A percentile compares a stretch with the other conserved stretches of the same genome.
Conservation (phyloP, 1,284 basidiomycete genomes). For the Pseudozyma sp. region DNA sequence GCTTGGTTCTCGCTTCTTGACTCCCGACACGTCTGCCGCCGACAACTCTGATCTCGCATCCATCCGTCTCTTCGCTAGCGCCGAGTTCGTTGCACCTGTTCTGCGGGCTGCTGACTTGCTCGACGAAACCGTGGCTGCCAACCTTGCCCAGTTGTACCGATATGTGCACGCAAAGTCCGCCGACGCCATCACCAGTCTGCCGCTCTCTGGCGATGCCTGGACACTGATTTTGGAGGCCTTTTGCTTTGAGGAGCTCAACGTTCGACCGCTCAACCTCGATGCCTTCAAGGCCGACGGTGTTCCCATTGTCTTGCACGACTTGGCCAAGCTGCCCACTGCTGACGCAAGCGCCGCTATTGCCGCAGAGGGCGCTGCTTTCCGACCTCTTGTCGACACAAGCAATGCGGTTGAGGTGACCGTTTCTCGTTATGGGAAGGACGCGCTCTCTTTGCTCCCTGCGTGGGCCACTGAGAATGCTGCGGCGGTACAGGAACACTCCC, state of each 20-base stretch:
- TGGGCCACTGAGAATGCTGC: constrained; percentile 19
- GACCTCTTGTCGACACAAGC: constrained; percentile 12
- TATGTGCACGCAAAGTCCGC: constrained; percentile 20
- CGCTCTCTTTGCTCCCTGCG: constrained; percentile 27
- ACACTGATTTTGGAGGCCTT: constrained; percentile 43
- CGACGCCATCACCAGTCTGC: constrained; percentile 21
- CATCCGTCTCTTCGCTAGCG: constrained; percentile 37
- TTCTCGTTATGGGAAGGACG: constrained; percentile 39
- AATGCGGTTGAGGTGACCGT: constrained; percentile 22
- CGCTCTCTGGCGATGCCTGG: constrained; percentile 38
- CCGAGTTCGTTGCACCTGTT: constrained; percentile 42
- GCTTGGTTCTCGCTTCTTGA: constrained; percentile 24
- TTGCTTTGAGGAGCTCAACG: constrained; percentile 45
- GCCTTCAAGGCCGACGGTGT: constrained; percentile 45
- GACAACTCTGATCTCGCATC: constrained; percentile 5
- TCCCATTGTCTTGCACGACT: constrained; percentile 31
- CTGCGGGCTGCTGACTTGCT: constrained; percentile 35
- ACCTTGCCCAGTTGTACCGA: constrained; percentile 38
- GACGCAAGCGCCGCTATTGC: constrained; percentile 1
- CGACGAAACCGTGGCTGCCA: constrained; percentile 40
- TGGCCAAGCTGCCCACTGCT: constrained; percentile 26
- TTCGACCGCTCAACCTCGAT: constrained; percentile 39
- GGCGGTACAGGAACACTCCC: constrained; percentile 1
- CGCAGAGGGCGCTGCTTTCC: constrained; percentile 3
- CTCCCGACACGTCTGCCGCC: constrained; percentile 12